A percentile compares a stretch with the other conserved stretches of the same genome.
These are phyloP conservation scores for Colletotrichum truncatum DNA, from an alignment of 2,329 filamentous ascomycete species.

Conservation along the genomic window DNA sequence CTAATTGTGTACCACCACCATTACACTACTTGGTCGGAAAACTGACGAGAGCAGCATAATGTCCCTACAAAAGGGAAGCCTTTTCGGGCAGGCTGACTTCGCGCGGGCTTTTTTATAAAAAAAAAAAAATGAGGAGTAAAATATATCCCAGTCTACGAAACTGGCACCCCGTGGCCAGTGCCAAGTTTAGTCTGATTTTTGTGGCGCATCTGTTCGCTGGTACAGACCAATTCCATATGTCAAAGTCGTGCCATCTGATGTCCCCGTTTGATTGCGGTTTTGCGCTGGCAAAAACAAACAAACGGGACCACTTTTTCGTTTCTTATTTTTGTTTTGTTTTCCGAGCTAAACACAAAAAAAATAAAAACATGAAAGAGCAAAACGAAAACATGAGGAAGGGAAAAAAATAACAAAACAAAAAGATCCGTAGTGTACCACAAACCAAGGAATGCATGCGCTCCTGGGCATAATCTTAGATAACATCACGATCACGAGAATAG, in stretches of 20 bases:
- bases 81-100: too few species aligned
- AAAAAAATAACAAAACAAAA: background rate
- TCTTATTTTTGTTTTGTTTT: background rate
- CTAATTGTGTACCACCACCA: too few species aligned
- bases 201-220: background rate
- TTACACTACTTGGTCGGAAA: too few species aligned
- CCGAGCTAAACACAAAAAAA: too few species aligned
- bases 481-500: background rate
- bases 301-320: background rate
- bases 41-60: too few species aligned
- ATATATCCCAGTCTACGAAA: background rate
- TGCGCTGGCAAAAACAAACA: background rate
- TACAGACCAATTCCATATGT: background rate
- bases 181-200: background rate
- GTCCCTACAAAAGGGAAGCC: too few species aligned
- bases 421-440: background rate
- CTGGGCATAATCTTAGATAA: background rate
- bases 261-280: background rate
- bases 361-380: too few species aligned
- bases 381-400: too few species aligned
- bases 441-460: background rate
- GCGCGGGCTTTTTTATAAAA: too few species aligned
- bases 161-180: background rate
- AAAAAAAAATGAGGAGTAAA: too few species aligned
- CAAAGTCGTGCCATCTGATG: slow-evolving; percentile 15